phyloP scores from a whole-genome alignment of 2,329 filamentous ascomycete genomes.

The Botrytis fabae region DNA sequence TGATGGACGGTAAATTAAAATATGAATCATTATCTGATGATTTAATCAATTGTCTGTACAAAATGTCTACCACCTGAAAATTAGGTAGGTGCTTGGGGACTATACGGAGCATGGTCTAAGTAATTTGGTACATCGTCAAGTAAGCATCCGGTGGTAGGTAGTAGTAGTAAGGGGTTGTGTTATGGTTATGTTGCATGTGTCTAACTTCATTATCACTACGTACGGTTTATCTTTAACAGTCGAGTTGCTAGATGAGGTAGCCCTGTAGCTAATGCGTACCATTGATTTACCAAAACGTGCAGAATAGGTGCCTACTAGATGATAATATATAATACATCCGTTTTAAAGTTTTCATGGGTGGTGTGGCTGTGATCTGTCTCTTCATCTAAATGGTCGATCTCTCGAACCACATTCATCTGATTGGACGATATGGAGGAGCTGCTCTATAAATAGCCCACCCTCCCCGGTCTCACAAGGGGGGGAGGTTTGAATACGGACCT shows the following conservation, averaged over 20 bases:
- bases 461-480: not conserved
- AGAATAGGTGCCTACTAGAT: not conserved
- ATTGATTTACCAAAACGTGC: not conserved
- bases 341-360: constrained; percentile 3
- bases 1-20: not conserved
- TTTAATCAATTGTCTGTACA: not conserved
- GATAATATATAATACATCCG: not conserved
- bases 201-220: not conserved
- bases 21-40: not conserved
- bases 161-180: not conserved
- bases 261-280: not conserved
- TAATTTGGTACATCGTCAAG: not conserved
- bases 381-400: constrained; percentile 13
- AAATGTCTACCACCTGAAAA: not conserved
- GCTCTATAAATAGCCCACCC: not conserved
- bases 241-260: not conserved
- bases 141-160: not conserved
- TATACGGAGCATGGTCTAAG: not conserved
- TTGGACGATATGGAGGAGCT: not conserved
- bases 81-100: not conserved
- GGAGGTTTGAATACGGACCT: constrained; percentile 2
- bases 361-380: constrained; percentile 10
- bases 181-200: not conserved
- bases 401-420: not conserved
- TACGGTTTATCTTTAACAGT: not conserved